Percentiles rank a stretch among this genome's conserved stretches.
Evolutionary conservation across 2,329 filamentous ascomycete species (phyloP).

Genomic region (Endocalyx cinctus): DNA sequence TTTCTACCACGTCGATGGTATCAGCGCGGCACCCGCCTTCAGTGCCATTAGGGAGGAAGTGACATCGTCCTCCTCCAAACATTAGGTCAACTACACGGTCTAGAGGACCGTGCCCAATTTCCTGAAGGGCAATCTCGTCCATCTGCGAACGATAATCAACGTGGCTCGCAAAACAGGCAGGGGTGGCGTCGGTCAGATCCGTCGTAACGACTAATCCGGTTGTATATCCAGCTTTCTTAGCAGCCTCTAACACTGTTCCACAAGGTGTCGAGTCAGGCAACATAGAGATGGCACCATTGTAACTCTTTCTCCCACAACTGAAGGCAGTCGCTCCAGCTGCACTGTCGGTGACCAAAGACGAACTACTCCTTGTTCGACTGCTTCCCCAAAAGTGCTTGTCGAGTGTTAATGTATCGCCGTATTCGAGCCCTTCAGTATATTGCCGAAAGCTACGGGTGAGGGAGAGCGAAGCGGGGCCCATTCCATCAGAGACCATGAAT

Average conservation of each 20-base stretch:
- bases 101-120: slow-evolving; percentile 82
- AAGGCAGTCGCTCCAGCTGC: slow-evolving; percentile 97
- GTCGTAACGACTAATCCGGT: slow-evolving; percentile 96
- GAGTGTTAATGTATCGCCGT: slow-evolving; percentile 70
- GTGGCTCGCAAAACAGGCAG: slow-evolving; percentile 90
- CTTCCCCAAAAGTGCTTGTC: slow-evolving; percentile 89
- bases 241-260: slow-evolving; percentile 88
- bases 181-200: slow-evolving; percentile 90
- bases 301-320: slow-evolving; percentile 87
- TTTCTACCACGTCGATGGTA: slow-evolving; percentile 65
- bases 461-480: slow-evolving; percentile 88
- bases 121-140: slow-evolving; percentile 87
- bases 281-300: slow-evolving; percentile 93
- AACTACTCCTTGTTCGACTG: slow-evolving; percentile 79
- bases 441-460: slow-evolving; percentile 86
- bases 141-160: slow-evolving; percentile 75
- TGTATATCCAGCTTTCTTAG: slow-evolving; percentile 84
- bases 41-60: slow-evolving; percentile 81
- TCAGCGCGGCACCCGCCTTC: slow-evolving; percentile 79
- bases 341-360: slow-evolving; percentile 86
- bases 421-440: slow-evolving; percentile 65
- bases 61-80: slow-evolving; percentile 87
- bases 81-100: slow-evolving; percentile 88
- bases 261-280: slow-evolving; percentile 81
- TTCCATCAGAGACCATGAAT: slow-evolving; percentile 99